Evolutionary conservation across 306 rosid genomes (phyloP), one percentile per base, ranked within the genome.

Genomic region (Trifolium repens): DNA sequence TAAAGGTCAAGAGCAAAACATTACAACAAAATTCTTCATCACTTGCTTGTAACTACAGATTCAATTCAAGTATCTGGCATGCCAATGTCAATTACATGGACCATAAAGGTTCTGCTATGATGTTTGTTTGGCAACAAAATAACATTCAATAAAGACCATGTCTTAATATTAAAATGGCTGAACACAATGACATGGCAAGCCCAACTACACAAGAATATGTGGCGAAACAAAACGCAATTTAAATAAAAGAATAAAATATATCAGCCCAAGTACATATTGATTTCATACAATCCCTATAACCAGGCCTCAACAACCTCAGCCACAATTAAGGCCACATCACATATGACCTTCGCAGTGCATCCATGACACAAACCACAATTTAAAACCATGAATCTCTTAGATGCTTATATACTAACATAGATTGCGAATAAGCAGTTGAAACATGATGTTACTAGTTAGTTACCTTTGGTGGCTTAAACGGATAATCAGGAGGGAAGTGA

Each of bases 401-500:
- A 58, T 58, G 9, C 13, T 57, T 24, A 24, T 11, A 57, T 57
- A 57, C 15, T 9, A 55, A 10, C 35, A 57, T 12, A 57, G 63
- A 24, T 57, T 57, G 37, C n/a, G 7, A 57, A 57, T 50, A 50
- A n/a, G 22, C 9, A 50, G 22, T 5, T 50, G 22, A 50, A 50
- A 8, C 55, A 50, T 50, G 7, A 15, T 2, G 3, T 50, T 50
- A n/a, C 63, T 58, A 58, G 63, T 67, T 76, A 69, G 34, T 70
- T 75, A 86, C 90, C 90, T 86, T 86, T 16, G 90, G 90, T 13
- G 90, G 90, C 65, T 86, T 86, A 60, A 86, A 84, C 57, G 90
- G 90, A 81, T 86, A 86, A 79, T 86, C 90, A 5, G 90, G 90
- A 32, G 90, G 90, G 79, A 86, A 86, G 69, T 86, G 84, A 61